Base-by-base conservation (phyloP, 1,284 basidiomycete species). In the Cryptococcus wingfieldii region DNA sequence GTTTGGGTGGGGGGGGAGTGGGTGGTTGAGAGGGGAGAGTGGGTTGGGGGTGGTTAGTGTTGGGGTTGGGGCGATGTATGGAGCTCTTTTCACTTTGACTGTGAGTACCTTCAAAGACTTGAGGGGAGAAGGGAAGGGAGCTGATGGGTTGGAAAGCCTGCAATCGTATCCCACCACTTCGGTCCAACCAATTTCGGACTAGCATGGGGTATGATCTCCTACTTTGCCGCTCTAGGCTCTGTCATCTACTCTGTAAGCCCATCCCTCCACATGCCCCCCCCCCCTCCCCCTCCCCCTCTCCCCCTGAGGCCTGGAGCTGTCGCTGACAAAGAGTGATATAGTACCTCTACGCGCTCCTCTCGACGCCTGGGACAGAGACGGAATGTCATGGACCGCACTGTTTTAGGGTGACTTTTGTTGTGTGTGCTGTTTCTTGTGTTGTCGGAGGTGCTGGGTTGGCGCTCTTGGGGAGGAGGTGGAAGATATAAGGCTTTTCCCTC, bases 191-290 rank as follows among this genome's bases (percentile, higher is more conserved):
- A 72, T 59, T 77, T 77, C 50, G 76, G 76, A 49, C 60, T 77
- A 2, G 72, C 76, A 3, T 77, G 76, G 76, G 76, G 76, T 19
- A 74, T 75, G 71, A 64, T 77, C 27, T 75, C 72, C 38, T 77
- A 77, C 60, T 75, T 75, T 55, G 61, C 74, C 14, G 76, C 76
- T 5, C 57, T 74, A 3, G 76, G 76, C 14, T 72, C 74, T 1
- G 68, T 74, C 28, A 38, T 73, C 18, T 77, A 72, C 61, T 76
- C 75, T 3, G 74, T 73, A 46, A 62, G 74, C 68, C 18, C 8
- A 27, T 38, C 3, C 25, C 46, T 37, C 18, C n/a, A 43, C 9
- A 14, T n/a, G 1, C 7, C 23, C 48, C 42, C 25, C 19, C 19
- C 19, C 8, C 2, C n/a, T 46, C 27, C 12, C 34, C 6, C 31